Base-by-base conservation (phyloP, 1,284 basidiomycete genomes). In the Ganoderma meredithae region DNA sequence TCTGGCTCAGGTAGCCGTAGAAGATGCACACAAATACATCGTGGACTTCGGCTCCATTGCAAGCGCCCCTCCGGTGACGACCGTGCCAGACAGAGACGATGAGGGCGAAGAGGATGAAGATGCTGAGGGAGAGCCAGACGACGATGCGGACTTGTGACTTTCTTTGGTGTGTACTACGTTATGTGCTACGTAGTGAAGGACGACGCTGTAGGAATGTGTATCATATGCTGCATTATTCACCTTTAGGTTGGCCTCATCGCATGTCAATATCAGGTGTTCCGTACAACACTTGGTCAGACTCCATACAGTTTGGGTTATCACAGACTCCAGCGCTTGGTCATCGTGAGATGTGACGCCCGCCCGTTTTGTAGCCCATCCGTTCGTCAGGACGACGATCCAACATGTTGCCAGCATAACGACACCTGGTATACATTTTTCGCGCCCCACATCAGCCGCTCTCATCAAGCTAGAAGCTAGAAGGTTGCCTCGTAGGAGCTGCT, bases 181-280 rank as follows among this genome's bases (percentile, higher is more conserved):
- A 69, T 63, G 67, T 52, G 71, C 56, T 40, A 61, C 64, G 66
- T 71, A 68, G 68, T 69, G 64, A 64, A 44, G 60, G 47, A 59
- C 19, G 55, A 65, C 68, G 64, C 62, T 71, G 69, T 72, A 72
- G 67, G 71, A 67, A 36, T 69, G 43, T 71, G 67, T 72, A 72
- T 71, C 71, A 69, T 72, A 66, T 52, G 66, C 55, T 62, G 60
- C 62, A 68, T 87, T 86, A 86, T 89, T 81, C 84, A 25, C 39
- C 39, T 60, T 60, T 12, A 60, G 27, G 52, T 55, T 60, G 40
- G 36, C 55, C 8, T 58, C 36, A 60, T 39, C 22, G 58, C 40
- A 12, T 40, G 13, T 17, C 39, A 22, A 27, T 60, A 55, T 27
- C 15, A 31, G 52, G 27, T 55, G 25, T 27, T 53, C 52, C 44